These are phyloP conservation scores for Lachancea quebecensis DNA, from an alignment of 805 yeast species.

Conservation along the genomic window DNA sequence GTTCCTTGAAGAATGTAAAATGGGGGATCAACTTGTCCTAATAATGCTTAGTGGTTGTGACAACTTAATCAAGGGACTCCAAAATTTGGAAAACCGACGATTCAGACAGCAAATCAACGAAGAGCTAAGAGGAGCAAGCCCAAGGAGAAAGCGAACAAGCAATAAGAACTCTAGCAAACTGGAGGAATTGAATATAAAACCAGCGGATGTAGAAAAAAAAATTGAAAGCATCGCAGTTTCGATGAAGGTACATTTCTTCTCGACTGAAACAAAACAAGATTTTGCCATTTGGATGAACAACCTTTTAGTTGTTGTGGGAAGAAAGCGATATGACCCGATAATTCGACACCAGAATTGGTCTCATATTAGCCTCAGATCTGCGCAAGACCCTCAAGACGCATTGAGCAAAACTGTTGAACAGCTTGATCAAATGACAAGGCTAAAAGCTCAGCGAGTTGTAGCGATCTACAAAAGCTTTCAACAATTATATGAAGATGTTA, in stretches of 20 bases:
- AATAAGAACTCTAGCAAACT: constrained; percentile 7
- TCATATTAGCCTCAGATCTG: constrained; percentile 52
- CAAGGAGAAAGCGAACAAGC: constrained; percentile 6
- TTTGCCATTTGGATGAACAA: constrained; percentile 48
- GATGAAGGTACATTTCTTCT: constrained; percentile 10
- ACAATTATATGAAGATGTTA: constrained; percentile 24
- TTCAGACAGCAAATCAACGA: constrained; percentile 36
- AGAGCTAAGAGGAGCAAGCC: constrained; percentile 15
- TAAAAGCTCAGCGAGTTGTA: constrained; percentile 41
- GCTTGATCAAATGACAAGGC: constrained; percentile 50
- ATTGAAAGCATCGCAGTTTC: constrained; percentile 6
- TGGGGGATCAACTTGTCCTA: constrained; percentile 30
- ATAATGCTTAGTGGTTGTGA: constrained; percentile 46
- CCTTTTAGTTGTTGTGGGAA: constrained; percentile 49
- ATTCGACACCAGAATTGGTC: constrained; percentile 50
- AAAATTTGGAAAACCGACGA: constrained; percentile 38
- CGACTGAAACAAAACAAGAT: constrained; percentile 35
- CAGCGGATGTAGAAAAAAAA: constrained; percentile 7
- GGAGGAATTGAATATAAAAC: constrained; percentile 7
- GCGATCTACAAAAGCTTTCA: constrained; percentile 37
- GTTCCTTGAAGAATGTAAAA: constrained; percentile 21
- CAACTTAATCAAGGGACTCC: constrained; percentile 39
- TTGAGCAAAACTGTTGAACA: constrained; percentile 47
- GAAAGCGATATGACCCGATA: constrained; percentile 46
- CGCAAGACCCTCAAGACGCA: constrained; percentile 41